Evolutionary conservation across 75 land plant species (phyloP).

Genomic region (Cryptomeria japonica): DNA sequence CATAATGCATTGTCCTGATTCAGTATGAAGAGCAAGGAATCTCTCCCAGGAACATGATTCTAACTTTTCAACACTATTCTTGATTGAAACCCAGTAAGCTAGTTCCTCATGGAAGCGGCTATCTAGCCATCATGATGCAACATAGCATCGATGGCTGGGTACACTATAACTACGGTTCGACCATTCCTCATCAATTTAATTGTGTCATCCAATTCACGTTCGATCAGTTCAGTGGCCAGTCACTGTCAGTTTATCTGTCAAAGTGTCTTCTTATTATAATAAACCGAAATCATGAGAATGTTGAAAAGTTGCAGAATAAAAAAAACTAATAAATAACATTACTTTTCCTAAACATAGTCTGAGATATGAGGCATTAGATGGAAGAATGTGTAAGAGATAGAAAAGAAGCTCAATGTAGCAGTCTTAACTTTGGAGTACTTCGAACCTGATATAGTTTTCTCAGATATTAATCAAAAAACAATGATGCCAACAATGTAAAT

Average conservation of each 20-base stretch:
- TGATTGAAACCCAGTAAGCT: slow-evolving; percentile 56
- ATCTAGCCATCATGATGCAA: no score
- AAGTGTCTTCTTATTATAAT: neutral
- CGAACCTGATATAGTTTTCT: neutral
- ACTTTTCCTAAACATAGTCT: neutral
- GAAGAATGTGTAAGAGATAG: no score
- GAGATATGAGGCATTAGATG: neutral
- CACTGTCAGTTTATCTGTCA: no score
- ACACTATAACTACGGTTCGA: no score
- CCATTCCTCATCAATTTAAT: no score
- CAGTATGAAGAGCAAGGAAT: slow-evolving; percentile 61
- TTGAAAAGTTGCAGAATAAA: neutral
- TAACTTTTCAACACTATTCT: slow-evolving; percentile 10
- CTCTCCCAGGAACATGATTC: slow-evolving; percentile 65
- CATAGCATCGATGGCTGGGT: no score
- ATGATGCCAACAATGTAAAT: neutral
- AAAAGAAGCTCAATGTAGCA: neutral
- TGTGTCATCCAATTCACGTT: no score
- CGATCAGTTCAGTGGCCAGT: no score
- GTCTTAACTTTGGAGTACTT: neutral
- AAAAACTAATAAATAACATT: neutral
- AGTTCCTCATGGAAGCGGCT: no score
- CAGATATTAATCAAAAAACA: neutral
- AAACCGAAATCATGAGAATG: neutral
- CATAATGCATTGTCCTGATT: slow-evolving; percentile 69